Conservation (phyloP, 208 protist genomes). For the Trypanosoma theileri region DNA sequence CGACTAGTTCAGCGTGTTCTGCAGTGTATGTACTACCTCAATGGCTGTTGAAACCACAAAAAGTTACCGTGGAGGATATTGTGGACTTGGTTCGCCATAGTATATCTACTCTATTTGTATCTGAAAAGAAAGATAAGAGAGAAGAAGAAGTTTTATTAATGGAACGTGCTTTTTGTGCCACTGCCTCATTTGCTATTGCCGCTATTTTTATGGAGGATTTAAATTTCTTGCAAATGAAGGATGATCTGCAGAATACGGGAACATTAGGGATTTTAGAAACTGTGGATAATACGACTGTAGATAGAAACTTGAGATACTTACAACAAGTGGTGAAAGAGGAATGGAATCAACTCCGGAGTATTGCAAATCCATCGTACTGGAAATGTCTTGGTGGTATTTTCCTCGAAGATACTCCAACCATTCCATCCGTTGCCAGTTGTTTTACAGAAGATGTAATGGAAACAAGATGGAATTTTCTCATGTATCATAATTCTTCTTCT, state of each 20-base stretch:
- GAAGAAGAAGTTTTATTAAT: background rate
- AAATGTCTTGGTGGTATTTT: background rate
- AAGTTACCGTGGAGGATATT: background rate
- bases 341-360: background rate
- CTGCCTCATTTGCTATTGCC: background rate
- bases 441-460: background rate
- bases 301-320: background rate
- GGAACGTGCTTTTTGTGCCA: background rate
- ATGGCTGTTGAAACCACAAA: background rate
- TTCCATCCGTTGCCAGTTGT: background rate
- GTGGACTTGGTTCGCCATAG: background rate
- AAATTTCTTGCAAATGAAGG: background rate
- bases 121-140: background rate
- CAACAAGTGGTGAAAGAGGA: background rate
- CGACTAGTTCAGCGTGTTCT: background rate
- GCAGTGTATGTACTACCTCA: background rate
- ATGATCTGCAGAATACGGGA: background rate
- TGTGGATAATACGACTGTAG: background rate
- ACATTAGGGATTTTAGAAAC: background rate
- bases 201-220: conserved; percentile 5
- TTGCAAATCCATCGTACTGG: background rate
- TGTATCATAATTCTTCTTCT: too few species aligned
- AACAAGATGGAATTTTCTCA: background rate
- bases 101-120: background rate
- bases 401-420: background rate